Evolutionary conservation across 441 rosid genomes (phyloP), one percentile per base, ranked within the genome.

Genomic region (Gossypium gossypioides): DNA sequence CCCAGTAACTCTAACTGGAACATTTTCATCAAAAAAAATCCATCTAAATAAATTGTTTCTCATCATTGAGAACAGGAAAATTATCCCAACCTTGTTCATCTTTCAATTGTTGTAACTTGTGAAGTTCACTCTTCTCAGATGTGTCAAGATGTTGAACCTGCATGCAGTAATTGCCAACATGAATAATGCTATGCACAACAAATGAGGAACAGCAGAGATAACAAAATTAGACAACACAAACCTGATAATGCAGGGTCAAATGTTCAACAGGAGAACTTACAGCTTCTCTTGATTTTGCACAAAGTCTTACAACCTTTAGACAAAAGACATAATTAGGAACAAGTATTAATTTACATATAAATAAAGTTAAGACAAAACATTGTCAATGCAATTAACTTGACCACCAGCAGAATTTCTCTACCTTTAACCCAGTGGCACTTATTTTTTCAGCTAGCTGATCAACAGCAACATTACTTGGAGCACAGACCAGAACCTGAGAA

Each of bases 201-300:
- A 15, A 42, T 13, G 10, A 1, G 3, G 50, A 70, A 59, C 59
- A 64, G 8, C 21, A 37, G 54, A 69, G 13, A 70, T 56, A 73
- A 68, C 19, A 34, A 13, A 51, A 75, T 56, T 61, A 48, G 16
- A 42, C 46, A 68, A 16, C 24, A 72, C 86, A 68, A 81, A 93
- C 99, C 97, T 96, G 99, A 86, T 96, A 96, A 77, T 96, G 99
- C 75, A 96, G 97, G 61, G 98, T 96, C 81, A 96, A 85, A 88
- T 96, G 97, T 86, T 96, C 99, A 73, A 96, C 96, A 25, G 99
- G 99, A 73, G 98, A 92, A 79, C 98, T 93, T 12, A 96, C 99
- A 77, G 98, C 96, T 83, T 96, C 98, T 84, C 99, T 93, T 69
- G 99, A 96, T 80, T 96, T 96, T 60, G 99, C 97, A 87, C 99